Conservation (phyloP, 108 stramenopile genomes). For the Cyclotella baltica region DNA sequence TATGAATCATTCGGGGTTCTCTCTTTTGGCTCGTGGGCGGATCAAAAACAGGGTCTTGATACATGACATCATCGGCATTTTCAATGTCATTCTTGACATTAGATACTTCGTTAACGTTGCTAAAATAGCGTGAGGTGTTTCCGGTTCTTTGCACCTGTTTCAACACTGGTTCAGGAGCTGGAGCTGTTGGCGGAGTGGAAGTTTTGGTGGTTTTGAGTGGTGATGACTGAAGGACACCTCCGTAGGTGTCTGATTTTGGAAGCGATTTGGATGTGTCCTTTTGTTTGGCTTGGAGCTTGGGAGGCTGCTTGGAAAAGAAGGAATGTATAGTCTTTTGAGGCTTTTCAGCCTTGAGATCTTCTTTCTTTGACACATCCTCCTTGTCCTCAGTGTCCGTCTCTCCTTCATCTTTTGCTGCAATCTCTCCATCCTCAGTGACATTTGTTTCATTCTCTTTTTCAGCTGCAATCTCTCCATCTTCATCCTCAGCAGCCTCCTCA, state of each 20-base stretch:
- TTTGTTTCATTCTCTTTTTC: neutral
- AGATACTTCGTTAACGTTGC: too few species aligned
- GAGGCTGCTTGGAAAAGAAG: slow-evolving; percentile 1
- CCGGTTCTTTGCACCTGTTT: slow-evolving; percentile 20
- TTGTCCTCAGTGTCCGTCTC: neutral
- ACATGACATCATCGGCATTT: neutral
- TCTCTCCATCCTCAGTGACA: too few species aligned
- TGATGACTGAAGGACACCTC: slow-evolving; percentile 2
- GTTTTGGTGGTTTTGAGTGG: slow-evolving; percentile 5
- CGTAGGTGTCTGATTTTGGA: slow-evolving; percentile 6
- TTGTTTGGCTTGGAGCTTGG: slow-evolving; percentile 1
- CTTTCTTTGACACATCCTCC: neutral
- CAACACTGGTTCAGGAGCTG: slow-evolving; percentile 9
- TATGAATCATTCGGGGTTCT: neutral
- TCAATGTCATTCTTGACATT: neutral
- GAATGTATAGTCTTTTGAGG: slow-evolving; percentile 3
- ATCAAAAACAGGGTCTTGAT: neutral
- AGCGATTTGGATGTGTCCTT: too few species aligned
- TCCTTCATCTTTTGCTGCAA: neutral
- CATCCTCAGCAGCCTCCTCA: neutral
- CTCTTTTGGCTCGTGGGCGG: neutral
- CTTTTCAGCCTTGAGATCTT: neutral
- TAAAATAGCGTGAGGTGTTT: slow-evolving; percentile 12
- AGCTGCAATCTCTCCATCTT: neutral
- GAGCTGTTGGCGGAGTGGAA: slow-evolving; percentile 12